Base-by-base conservation (phyloP, 2,329 filamentous ascomycete species). In the Diaporthe australafricana region DNA sequence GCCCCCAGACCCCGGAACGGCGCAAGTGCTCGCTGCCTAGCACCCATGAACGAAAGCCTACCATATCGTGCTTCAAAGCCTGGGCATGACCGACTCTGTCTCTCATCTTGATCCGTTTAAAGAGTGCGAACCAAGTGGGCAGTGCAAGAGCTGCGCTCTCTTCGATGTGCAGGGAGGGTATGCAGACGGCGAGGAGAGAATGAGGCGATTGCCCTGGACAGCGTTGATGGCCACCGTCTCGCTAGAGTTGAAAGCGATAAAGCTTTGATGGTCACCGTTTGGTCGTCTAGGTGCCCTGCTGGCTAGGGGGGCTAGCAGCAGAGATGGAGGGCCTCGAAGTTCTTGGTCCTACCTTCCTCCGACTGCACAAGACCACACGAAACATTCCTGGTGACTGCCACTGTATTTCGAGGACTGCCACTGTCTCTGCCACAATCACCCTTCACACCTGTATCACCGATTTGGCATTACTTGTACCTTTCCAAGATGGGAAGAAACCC, bases 401-500 rank as follows among this genome's bases (percentile, higher is more conserved):
- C 27, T 20, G 11, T 38, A 42, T 42, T 6, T 30, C 22, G 20
- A 22, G 8, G 16, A 42, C 22, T 42, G 25, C 52, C 30, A 32
- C 32, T 7, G 50, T 17, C 45, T 7, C 35, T 22, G 12, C 22
- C 38, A 40, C 25, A 50, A 25, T n/a, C 45, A 60, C 9, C 25
- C 38, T 45, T 16, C 20, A 42, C 25, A 30, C 38, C n/a, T 60
- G 45, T 40, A 50, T 7, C 53, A 66, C 32, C 42, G n/a, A 48
- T 48, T 32, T n/a, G 53, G 32, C 27, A 38, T n/a, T 30, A 42
- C 35, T 50, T 38, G 17, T 40, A 8, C n/a, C 25, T 0, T 48
- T 60, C 50, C 53, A 84, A 80, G 79, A 78, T 81, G 68, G 78
- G 77, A 32, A 79, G 77, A 68, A 86, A 85, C 68, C 71, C 75